A percentile compares a stretch with the other conserved stretches of the same genome.
phyloP scores from a whole-genome alignment of 805 yeast species.

The Yarrowia sp. region DNA sequence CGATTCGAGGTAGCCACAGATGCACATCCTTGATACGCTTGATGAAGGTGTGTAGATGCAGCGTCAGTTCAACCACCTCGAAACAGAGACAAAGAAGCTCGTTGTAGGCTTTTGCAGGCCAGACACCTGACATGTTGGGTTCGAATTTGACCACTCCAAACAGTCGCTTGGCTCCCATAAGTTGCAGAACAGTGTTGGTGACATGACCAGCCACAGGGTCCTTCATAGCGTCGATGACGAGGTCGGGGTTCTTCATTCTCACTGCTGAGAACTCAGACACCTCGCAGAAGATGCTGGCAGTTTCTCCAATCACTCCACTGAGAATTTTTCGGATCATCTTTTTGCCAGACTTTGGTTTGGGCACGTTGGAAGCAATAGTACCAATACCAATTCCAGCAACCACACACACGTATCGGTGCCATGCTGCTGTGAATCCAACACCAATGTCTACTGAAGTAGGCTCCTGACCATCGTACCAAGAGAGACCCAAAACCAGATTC shows the following conservation, averaged over 20 bases:
- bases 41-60: constrained; percentile 32
- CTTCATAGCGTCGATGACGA: constrained; percentile 31
- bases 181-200: constrained; percentile 22
- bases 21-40: constrained; percentile 33
- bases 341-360: constrained; percentile 37
- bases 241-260: constrained; percentile 30
- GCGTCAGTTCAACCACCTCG: constrained; percentile 31
- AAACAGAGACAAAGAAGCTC: constrained; percentile 27
- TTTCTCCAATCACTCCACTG: constrained; percentile 31
- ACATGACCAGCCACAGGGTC: constrained; percentile 31
- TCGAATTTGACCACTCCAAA: constrained; percentile 30
- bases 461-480: constrained; percentile 35
- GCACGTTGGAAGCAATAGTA: constrained; percentile 36
- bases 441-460: constrained; percentile 31
- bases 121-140: constrained; percentile 38
- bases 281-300: constrained; percentile 35
- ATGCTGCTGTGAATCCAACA: constrained; percentile 37
- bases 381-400: constrained; percentile 36
- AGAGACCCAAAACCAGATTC: constrained; percentile 36
- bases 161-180: constrained; percentile 25
- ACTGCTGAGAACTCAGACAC: constrained; percentile 36
- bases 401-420: constrained; percentile 38
- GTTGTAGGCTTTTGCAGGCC: constrained; percentile 37
- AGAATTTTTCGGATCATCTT: constrained; percentile 34
- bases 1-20: constrained; percentile 29